Base-by-base conservation (phyloP, 2,329 filamentous ascomycete species). In the Alternaria arbusti region DNA sequence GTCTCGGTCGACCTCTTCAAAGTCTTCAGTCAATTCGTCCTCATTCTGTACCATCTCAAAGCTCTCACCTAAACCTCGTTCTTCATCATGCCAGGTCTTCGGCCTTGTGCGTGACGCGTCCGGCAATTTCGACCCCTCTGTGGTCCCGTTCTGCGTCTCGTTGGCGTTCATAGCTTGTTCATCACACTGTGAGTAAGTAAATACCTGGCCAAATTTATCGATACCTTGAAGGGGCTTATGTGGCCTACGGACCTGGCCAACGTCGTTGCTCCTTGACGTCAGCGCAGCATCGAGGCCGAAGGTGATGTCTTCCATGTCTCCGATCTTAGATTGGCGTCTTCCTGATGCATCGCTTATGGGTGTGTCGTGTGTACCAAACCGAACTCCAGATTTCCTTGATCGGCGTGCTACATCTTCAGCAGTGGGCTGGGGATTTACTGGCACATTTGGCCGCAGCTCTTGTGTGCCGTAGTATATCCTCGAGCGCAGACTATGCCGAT, bases 1-100 rank as follows among this genome's bases (percentile, higher is more conserved):
- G 26, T 36, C 30, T 52, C 28, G 10, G 5, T 28, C 13, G 3
- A 44, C 20, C 20, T 44, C 25, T 52, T 49, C 17, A 23, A 52
- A 51, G 17, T 25, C 23, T 56, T 11, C 30, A 22, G 13, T 40
- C 20, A 52, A 15, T 8, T 45, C 23, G n/a, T 28, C 22, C 6
- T 59, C 49, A 25, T 28, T n/a, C 13, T 26, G 20, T 12, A 52
- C 23, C 13, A 46, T 25, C 7, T 54, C 57, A 36, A 54, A 59
- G 7, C 46, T 25, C 12, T 46, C 49, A 45, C 40, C 49, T 22
- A 20, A n/a, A 7, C 28, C 10, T 10, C 5, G 17, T 15, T 59
- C 28, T 23, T 51, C 22, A 2, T 12, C 6, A 15, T 23, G 17
- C 2, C 0, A 1, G 1, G 5, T 23, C 17, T 4, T 7, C 10